A percentile compares a stretch with the other conserved stretches of the same genome.
Conservation (phyloP, 2,329 filamentous ascomycete genomes). For the Ascochyta pisi region DNA sequence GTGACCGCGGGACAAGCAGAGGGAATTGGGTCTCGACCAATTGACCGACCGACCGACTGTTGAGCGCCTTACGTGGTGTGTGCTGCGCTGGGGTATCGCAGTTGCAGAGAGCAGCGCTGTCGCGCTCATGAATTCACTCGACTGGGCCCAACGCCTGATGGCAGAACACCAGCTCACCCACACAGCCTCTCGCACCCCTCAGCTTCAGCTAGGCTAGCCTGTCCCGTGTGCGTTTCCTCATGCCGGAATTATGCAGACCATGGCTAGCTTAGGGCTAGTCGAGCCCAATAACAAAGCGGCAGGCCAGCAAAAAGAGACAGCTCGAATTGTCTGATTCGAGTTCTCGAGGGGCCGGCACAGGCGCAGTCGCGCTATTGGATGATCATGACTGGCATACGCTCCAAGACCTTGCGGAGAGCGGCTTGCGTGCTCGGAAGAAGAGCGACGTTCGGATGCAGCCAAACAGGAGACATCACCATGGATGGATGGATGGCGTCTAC, state of each 20-base stretch:
- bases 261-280: slow-evolving; percentile 26
- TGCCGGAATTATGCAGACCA: slow-evolving; percentile 44
- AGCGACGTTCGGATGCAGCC: slow-evolving; percentile 25
- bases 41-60: not conserved
- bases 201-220: slow-evolving; percentile 23
- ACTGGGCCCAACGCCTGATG: slow-evolving; percentile 14
- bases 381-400: slow-evolving; percentile 14
- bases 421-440: slow-evolving; percentile 30
- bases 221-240: slow-evolving; percentile 51
- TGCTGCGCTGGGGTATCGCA: not conserved
- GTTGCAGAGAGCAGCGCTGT: slow-evolving; percentile 9
- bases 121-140: slow-evolving; percentile 19
- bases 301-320: slow-evolving; percentile 28
- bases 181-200: not conserved
- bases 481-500: slow-evolving; percentile 9
- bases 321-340: slow-evolving; percentile 36
- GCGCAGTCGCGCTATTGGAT: slow-evolving; percentile 29
- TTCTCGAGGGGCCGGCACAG: slow-evolving; percentile 29
- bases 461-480: slow-evolving; percentile 15
- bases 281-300: slow-evolving; percentile 33
- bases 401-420: slow-evolving; percentile 27
- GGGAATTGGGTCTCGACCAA: not conserved
- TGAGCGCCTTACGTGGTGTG: slow-evolving; percentile 4
- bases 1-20: slow-evolving; percentile 4
- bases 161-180: slow-evolving; percentile 20